Base-by-base conservation (phyloP, 352 stramenopile species). In the Globisporangium spinosum region DNA sequence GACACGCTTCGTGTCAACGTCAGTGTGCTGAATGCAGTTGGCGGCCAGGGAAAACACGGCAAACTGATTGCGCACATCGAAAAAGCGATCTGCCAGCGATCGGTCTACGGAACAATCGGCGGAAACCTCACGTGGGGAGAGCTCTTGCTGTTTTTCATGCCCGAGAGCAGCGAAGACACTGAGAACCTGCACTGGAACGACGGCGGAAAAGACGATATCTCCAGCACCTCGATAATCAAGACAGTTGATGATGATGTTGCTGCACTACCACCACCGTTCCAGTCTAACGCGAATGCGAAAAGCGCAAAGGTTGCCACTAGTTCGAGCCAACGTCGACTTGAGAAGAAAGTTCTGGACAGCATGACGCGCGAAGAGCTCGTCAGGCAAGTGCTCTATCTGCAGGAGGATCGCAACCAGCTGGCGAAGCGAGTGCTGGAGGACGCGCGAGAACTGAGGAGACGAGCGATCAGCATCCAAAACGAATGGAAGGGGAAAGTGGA, bases 71-170 rank as follows among this genome's bases (percentile, higher is more conserved):
- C 68, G 9, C 74, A 89, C 23, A 58, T 92, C 5, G 77, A 89
- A 53, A 57, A 62, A 22, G 67, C 55, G 20, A 57, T 87, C 12
- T 68, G 69, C 1, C 70, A 75, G 47, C 62, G 76, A 13, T 79
- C 79, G 7, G 20, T 64, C 10, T 49, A 58, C 13, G 62, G 64
- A 7, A 64, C 56, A 15, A 20, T 75, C 9, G 29, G 69, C 7
- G 76, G 75, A 0, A 88, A 73, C 6, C 63, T 90, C 27, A 92
- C 83, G n/a, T 94, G 85, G 85, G 85, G 85, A 32, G 83, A 94
- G 66, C 80, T 94, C 40, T 23, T 93, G 65, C 70, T 93, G 4
- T 64, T 89, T 8, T 91, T 91, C 55, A 83, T 93, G 56, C 85
- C 83, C 0, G 70, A 73, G 12, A 65, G 74, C 45, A 60, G 8